phyloP scores from a whole-genome alignment of 805 yeast species.

The Yamadazyma nakazawae region DNA sequence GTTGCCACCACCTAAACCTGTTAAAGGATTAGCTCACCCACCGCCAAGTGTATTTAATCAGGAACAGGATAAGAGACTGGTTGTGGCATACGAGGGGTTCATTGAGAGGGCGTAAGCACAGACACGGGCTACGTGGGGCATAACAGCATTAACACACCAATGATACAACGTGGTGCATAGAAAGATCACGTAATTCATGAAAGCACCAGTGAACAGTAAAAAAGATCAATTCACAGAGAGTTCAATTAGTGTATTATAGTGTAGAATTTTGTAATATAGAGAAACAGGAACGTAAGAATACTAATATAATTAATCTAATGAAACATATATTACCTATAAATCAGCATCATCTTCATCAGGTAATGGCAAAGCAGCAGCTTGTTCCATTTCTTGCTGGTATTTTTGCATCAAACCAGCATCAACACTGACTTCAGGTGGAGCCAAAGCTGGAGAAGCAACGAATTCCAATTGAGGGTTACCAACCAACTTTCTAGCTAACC shows the following conservation, averaged over 20 bases:
- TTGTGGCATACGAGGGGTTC: neutral
- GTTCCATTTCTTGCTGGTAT: constrained; percentile 99
- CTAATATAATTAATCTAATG: neutral
- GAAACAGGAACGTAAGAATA: neutral
- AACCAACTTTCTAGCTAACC: constrained; percentile 99
- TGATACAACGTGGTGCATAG: no score
- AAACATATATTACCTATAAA: constrained; percentile 50
- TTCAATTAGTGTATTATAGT: neutral
- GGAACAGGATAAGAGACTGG: constrained; percentile 15
- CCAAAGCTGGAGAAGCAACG: constrained; percentile 98
- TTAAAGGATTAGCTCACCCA: constrained; percentile 29
- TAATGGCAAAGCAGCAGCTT: constrained; percentile 98
- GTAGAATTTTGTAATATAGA: constrained; percentile 1
- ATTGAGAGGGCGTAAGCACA: neutral
- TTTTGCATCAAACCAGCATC: constrained; percentile 96
- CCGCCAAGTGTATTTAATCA: constrained; percentile 28
- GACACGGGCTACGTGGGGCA: no score
- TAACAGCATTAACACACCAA: no score
- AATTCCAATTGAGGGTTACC: constrained; percentile 98
- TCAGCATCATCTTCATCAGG: constrained; percentile 99
- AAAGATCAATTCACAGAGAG: no score
- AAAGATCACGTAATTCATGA: no score
- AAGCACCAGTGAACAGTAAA: no score
- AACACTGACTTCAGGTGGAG: constrained; percentile 98
- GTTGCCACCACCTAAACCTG: constrained; percentile 35